Conservation (phyloP, 192 early-diverging fungal genomes). For the Geranomyces michiganensis region DNA sequence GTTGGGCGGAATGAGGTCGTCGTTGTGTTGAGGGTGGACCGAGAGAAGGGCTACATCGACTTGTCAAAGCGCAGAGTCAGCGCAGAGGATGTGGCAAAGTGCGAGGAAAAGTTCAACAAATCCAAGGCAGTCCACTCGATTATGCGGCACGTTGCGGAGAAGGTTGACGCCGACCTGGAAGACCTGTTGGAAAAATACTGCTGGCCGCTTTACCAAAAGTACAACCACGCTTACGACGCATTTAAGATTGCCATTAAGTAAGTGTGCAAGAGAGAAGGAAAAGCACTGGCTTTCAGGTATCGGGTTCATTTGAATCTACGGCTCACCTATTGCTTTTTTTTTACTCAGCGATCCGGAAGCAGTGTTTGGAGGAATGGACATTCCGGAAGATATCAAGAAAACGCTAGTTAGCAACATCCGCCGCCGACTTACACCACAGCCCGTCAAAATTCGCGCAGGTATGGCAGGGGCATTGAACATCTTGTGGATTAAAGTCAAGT, state of each 20-base stretch:
- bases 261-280: constrained; percentile 24
- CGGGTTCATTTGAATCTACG: too few species aligned
- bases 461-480: constrained; percentile 13
- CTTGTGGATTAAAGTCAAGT: neutral
- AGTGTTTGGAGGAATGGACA: constrained; percentile 80
- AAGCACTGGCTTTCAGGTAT: too few species aligned
- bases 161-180: constrained; percentile 77
- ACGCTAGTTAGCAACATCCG: constrained; percentile 85
- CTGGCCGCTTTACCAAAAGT: constrained; percentile 95
- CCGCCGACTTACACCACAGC: constrained; percentile 92
- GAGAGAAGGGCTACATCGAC: constrained; percentile 99
- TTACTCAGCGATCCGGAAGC: constrained; percentile 73
- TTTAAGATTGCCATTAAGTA: constrained; percentile 92
- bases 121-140: constrained; percentile 87
- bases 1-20: constrained; percentile 93
- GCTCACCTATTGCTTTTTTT: too few species aligned
- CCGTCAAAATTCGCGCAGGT: constrained; percentile 92
- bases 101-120: constrained; percentile 93
- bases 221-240: constrained; percentile 95
- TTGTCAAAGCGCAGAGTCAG: constrained; percentile 92
- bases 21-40: constrained; percentile 91
- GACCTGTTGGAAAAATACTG: constrained; percentile 81
- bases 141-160: constrained; percentile 87
- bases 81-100: constrained; percentile 84
- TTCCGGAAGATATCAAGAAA: constrained; percentile 62